Conservation (phyloP, 2,329 filamentous ascomycete genomes). For the Paecilomyces sp. region DNA sequence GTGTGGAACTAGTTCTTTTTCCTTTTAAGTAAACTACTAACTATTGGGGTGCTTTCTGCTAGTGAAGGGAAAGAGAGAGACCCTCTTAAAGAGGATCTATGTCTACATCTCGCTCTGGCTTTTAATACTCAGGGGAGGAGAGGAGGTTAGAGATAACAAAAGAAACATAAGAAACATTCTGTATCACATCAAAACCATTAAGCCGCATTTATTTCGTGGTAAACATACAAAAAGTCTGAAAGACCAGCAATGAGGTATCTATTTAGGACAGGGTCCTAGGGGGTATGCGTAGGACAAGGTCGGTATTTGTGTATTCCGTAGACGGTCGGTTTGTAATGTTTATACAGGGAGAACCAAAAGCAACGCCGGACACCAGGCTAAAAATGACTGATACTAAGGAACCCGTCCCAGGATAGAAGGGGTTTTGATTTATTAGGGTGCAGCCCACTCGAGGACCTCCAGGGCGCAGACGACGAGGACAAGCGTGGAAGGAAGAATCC, state of each 20-base stretch:
- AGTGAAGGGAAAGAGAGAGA: too few species aligned
- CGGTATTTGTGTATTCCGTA: background rate
- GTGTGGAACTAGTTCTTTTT: background rate
- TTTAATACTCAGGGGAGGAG: too few species aligned
- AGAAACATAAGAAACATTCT: conserved; percentile 1
- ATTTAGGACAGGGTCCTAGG: background rate
- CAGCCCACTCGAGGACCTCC: conserved; percentile 86
- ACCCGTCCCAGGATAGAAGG: background rate
- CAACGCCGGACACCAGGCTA: background rate
- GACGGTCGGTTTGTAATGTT: background rate
- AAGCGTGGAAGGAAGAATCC: conserved; percentile 90
- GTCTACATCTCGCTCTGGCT: too few species aligned
- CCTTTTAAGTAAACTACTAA: too few species aligned
- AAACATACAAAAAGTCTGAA: background rate
- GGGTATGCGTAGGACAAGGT: conserved; percentile 5
- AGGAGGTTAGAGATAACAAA: background rate
- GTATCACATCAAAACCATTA: background rate
- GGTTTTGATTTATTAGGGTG: conserved; percentile 3
- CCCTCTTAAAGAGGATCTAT: too few species aligned
- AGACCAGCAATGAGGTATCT: background rate
- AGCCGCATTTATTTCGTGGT: background rate
- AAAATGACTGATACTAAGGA: background rate
- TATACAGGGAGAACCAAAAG: background rate
- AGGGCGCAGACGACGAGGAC: conserved; percentile 84
- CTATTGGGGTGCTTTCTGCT: too few species aligned